phyloP scores from a whole-genome alignment of 163 green algal species.

The Scenedesmus sp. region DNA sequence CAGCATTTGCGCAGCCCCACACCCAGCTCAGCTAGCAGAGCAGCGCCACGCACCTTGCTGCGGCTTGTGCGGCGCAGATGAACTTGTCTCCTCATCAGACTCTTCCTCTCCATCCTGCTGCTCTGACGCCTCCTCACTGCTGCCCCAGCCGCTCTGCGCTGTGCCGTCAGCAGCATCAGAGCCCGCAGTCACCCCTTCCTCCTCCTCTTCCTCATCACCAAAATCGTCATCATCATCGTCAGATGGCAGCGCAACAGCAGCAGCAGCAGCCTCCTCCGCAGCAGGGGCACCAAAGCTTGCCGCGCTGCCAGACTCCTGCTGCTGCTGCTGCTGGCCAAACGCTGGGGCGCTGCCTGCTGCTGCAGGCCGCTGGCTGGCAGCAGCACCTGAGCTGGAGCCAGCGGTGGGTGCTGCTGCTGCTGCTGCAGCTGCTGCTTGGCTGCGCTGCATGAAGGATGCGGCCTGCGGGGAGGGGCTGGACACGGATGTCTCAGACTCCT shows the following conservation, averaged over 20 bases:
- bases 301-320: not conserved
- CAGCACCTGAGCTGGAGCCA: conserved; percentile 28
- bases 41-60: not conserved
- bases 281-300: not conserved
- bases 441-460: conserved; percentile 28
- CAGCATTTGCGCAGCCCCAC: not conserved
- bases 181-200: not conserved
- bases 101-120: not conserved
- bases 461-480: conserved; percentile 49
- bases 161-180: not conserved
- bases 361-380: not conserved
- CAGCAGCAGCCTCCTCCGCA: conserved; percentile 31
- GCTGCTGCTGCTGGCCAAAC: not conserved
- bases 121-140: conserved; percentile 39
- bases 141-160: conserved; percentile 38
- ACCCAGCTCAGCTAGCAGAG: not conserved
- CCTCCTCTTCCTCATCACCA: conserved; percentile 32
- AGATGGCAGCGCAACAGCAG: conserved; percentile 38
- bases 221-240: conserved; percentile 45
- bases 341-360: not conserved
- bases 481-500: conserved; percentile 53
- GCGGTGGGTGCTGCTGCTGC: conserved; percentile 4
- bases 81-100: conserved; percentile 22
- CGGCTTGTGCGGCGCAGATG: not conserved
- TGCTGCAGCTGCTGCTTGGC: not conserved